phyloP scores from a whole-genome alignment of 2,329 filamentous ascomycete genomes.

The Huntiella decipiens region DNA sequence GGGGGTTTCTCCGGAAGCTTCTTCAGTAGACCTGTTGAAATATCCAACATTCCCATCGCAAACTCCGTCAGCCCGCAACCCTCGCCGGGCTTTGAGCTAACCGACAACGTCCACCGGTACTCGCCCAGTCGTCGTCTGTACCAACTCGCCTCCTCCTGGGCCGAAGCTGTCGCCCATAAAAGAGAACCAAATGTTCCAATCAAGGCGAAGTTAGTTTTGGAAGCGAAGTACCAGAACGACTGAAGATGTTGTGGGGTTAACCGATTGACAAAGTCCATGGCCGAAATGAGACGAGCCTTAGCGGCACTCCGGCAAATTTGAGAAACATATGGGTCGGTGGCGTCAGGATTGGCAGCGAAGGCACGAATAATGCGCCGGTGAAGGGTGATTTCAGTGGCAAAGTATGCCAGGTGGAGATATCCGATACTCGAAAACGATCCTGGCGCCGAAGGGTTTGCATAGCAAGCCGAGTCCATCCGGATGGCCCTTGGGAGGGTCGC shows the following conservation, averaged over 20 bases:
- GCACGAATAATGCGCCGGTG: constrained; percentile 82
- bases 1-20: constrained; percentile 52
- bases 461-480: constrained; percentile 39
- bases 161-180: constrained; percentile 74
- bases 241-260: constrained; percentile 69
- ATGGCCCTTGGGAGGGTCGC: constrained; percentile 41
- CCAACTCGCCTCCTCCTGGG: constrained; percentile 77
- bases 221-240: constrained; percentile 86
- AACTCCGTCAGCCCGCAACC: constrained; percentile 42
- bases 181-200: constrained; percentile 88
- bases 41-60: constrained; percentile 62
- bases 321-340: constrained; percentile 59
- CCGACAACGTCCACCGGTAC: constrained; percentile 84
- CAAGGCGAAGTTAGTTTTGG: constrained; percentile 78
- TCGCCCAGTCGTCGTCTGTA: constrained; percentile 72
- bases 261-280: constrained; percentile 94
- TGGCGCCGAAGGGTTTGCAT: constrained; percentile 13
- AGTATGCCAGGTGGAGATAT: constrained; percentile 80
- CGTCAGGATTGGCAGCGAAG: constrained; percentile 26
- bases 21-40: constrained; percentile 48
- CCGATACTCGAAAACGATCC: constrained; percentile 41
- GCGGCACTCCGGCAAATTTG: constrained; percentile 88
- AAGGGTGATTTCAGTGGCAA: constrained; percentile 82
- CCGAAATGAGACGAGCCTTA: constrained; percentile 82
- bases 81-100: constrained; percentile 55